phyloP scores from a whole-genome alignment of 148 eudicot genomes.

The Camellia lanceoleosa region DNA sequence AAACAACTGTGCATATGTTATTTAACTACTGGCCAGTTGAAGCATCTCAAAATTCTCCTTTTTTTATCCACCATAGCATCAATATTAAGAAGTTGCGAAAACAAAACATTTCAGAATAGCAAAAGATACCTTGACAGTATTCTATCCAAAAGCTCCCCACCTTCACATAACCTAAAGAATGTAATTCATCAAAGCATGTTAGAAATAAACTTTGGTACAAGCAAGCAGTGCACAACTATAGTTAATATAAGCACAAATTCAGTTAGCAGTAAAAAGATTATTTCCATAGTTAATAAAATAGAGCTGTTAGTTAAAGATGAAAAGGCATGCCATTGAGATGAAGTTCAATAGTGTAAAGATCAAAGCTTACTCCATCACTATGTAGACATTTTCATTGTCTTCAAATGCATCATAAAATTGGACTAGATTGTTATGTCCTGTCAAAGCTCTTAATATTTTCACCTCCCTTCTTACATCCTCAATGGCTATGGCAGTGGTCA shows the following conservation, averaged over 20 bases:
- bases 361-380: slow-evolving; percentile 90
- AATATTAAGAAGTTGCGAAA: slow-evolving; percentile 7
- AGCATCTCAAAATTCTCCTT: neutral
- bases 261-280: neutral
- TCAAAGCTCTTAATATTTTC: slow-evolving; percentile 74
- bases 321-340: neutral
- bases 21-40: neutral
- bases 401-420: slow-evolving; percentile 86
- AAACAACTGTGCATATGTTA: neutral
- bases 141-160: slow-evolving; percentile 92
- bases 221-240: neutral
- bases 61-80: neutral
- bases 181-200: slow-evolving; percentile 9
- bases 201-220: neutral
- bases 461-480: slow-evolving; percentile 97
- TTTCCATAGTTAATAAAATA: neutral
- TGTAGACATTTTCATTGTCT: slow-evolving; percentile 84
- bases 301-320: neutral
- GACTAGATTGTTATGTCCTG: slow-evolving; percentile 76
- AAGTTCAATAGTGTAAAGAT: slow-evolving; percentile 14
- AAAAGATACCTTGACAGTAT: slow-evolving; percentile 75
- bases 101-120: neutral
- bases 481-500: slow-evolving; percentile 95
- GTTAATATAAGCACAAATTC: neutral
- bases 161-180: slow-evolving; percentile 83